A percentile compares a stretch with the other conserved stretches of the same genome.
These are phyloP conservation scores for Vicia sativa DNA, from an alignment of 306 rosid genomes.

Conservation along the genomic window DNA sequence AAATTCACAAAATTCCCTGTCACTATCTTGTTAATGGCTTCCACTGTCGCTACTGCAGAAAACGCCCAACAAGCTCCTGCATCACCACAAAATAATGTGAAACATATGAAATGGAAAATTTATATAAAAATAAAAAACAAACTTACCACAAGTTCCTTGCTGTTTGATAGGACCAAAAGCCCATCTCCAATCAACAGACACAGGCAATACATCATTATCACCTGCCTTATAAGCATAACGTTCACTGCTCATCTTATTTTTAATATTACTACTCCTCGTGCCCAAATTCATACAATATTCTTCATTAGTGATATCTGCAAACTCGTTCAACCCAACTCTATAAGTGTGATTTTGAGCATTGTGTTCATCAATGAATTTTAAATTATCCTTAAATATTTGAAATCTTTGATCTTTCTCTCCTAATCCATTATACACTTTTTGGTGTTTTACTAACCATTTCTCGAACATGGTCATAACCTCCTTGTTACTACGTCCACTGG, in stretches of 20 bases:
- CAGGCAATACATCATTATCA: slow-evolving; percentile 53
- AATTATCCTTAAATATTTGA: slow-evolving; percentile 69
- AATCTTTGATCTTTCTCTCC: slow-evolving; percentile 74
- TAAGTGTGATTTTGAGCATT: slow-evolving; percentile 61
- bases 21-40: slow-evolving; percentile 77
- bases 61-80: slow-evolving; percentile 98
- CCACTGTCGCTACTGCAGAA: slow-evolving; percentile 79
- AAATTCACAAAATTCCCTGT: slow-evolving; percentile 68
- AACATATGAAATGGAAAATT: background rate
- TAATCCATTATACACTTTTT: slow-evolving; percentile 64
- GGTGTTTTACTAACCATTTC: slow-evolving; percentile 65
- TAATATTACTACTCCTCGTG: slow-evolving; percentile 50
- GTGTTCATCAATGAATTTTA: slow-evolving; percentile 68
- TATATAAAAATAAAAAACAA: background rate
- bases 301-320: slow-evolving; percentile 78
- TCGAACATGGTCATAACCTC: slow-evolving; percentile 61
- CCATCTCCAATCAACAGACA: slow-evolving; percentile 82
- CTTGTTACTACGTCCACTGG: slow-evolving; percentile 42
- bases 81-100: background rate
- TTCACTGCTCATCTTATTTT: slow-evolving; percentile 53
- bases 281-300: slow-evolving; percentile 77
- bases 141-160: slow-evolving; percentile 84
- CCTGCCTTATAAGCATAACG: slow-evolving; percentile 50
- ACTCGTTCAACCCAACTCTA: slow-evolving; percentile 70
- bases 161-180: slow-evolving; percentile 71